Evolutionary conservation across 768 basidiomycete genomes (phyloP).

Genomic region (Boletus sensibilis): DNA sequence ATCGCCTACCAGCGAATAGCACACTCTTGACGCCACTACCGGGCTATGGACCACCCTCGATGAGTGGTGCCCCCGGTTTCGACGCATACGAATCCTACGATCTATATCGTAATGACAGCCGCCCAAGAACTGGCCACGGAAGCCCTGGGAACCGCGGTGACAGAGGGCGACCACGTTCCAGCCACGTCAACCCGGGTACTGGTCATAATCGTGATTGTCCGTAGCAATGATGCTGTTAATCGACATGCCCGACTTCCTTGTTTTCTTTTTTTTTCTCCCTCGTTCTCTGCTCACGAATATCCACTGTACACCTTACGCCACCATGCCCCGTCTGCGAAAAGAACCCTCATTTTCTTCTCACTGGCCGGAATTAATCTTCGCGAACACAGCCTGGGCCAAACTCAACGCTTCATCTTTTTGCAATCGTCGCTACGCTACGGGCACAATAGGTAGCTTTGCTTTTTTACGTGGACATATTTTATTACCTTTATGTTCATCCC

Average conservation of each 20-base stretch:
- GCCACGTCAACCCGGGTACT: constrained; percentile 12
- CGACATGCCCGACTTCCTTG: background rate
- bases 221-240: constrained; percentile 1
- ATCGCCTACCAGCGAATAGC: constrained; percentile 59
- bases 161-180: constrained; percentile 22
- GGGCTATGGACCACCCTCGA: constrained; percentile 49
- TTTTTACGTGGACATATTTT: constrained; percentile 29
- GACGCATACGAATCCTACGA: constrained; percentile 32
- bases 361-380: constrained; percentile 4
- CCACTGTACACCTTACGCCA: constrained; percentile 4
- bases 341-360: constrained; percentile 3
- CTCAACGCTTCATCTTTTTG: background rate
- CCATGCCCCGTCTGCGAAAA: constrained; percentile 5
- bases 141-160: constrained; percentile 24
- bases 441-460: constrained; percentile 16
- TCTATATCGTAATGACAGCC: constrained; percentile 39
- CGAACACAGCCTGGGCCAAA: background rate
- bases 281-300: background rate
- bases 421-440: constrained; percentile 9
- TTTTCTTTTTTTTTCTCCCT: background rate
- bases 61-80: constrained; percentile 19
- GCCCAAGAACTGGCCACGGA: constrained; percentile 43
- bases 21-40: constrained; percentile 71
- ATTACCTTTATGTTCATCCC: constrained; percentile 26
- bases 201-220: constrained; percentile 12